Percentiles rank a stretch among this genome's conserved stretches.
Conservation (phyloP, 2,329 filamentous ascomycete species). For the Aureobasidium musti region DNA sequence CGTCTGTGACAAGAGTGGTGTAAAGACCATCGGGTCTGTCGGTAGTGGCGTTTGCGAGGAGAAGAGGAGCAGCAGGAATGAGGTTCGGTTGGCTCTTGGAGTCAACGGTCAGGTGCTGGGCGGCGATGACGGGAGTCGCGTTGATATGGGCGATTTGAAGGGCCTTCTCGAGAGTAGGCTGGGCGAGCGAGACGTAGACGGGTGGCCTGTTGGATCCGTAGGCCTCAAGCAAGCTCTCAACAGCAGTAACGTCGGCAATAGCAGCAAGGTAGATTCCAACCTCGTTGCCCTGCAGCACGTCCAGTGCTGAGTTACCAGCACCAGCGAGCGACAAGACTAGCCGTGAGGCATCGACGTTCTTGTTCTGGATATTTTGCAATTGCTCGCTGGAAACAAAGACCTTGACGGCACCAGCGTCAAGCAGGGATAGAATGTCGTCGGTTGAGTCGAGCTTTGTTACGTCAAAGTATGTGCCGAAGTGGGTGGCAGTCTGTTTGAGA, state of each 20-base stretch:
- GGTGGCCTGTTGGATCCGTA: slow-evolving; percentile 53
- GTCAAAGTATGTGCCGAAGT: slow-evolving; percentile 70
- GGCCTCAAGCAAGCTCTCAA: slow-evolving; percentile 53
- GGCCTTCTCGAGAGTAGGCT: slow-evolving; percentile 45
- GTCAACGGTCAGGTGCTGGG: slow-evolving; percentile 68
- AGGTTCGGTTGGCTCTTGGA: slow-evolving; percentile 58
- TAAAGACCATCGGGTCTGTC: slow-evolving; percentile 83
- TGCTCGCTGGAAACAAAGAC: slow-evolving; percentile 77
- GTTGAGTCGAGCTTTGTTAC: slow-evolving; percentile 67
- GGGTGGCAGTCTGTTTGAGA: slow-evolving; percentile 58
- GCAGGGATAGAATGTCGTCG: slow-evolving; percentile 74
- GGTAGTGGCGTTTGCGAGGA: slow-evolving; percentile 74
- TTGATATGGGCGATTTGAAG: slow-evolving; percentile 48
- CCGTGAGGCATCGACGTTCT: slow-evolving; percentile 57
- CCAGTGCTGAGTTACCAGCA: slow-evolving; percentile 46
- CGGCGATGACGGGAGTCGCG: slow-evolving; percentile 72
- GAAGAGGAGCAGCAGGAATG: slow-evolving; percentile 68
- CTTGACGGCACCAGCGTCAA: slow-evolving; percentile 82
- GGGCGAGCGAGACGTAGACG: slow-evolving; percentile 54
- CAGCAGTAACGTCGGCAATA: slow-evolving; percentile 44
- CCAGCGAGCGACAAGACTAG: slow-evolving; percentile 58
- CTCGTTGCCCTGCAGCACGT: slow-evolving; percentile 45
- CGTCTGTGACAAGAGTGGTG: slow-evolving; percentile 88
- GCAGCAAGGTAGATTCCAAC: slow-evolving; percentile 50
- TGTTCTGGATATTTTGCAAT: slow-evolving; percentile 58